These are phyloP conservation scores for Polyporus tsugae DNA, from an alignment of 1,284 basidiomycete species.

Conservation along the genomic window DNA sequence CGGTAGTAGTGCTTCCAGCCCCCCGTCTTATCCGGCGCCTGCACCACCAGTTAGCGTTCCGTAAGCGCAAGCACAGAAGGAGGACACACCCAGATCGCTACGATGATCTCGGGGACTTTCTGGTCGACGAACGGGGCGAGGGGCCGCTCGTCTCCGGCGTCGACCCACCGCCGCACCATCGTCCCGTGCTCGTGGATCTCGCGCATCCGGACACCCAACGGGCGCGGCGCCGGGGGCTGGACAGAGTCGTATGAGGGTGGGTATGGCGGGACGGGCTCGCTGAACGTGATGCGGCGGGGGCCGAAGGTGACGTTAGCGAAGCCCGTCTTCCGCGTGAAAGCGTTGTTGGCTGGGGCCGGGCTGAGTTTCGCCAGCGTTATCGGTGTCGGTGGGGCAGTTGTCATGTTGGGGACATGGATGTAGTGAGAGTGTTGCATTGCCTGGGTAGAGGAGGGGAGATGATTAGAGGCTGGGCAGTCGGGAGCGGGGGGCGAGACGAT, in stretches of 20 bases:
- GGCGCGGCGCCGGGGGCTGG: background rate
- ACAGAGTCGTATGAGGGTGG: background rate
- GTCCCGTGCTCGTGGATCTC: conserved; percentile 1
- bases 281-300: conserved; percentile 6
- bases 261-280: background rate
- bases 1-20: conserved; percentile 7
- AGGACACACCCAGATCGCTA: background rate
- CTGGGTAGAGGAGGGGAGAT: background rate
- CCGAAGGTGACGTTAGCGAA: background rate
- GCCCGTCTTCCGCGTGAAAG: background rate
- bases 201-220: background rate
- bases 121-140: background rate
- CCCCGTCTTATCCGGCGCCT: background rate
- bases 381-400: background rate
- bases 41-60: background rate
- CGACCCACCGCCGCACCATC: background rate
- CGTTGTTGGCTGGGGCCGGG: background rate
- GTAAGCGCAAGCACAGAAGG: background rate
- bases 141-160: background rate
- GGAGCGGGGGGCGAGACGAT: background rate
- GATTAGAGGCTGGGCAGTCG: background rate
- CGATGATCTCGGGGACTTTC: conserved; percentile 1
- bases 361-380: background rate
- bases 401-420: background rate
- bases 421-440: background rate